Evolutionary conservation across 805 yeast genomes (phyloP).

Genomic region (Metschnikowia colocasiae): DNA sequence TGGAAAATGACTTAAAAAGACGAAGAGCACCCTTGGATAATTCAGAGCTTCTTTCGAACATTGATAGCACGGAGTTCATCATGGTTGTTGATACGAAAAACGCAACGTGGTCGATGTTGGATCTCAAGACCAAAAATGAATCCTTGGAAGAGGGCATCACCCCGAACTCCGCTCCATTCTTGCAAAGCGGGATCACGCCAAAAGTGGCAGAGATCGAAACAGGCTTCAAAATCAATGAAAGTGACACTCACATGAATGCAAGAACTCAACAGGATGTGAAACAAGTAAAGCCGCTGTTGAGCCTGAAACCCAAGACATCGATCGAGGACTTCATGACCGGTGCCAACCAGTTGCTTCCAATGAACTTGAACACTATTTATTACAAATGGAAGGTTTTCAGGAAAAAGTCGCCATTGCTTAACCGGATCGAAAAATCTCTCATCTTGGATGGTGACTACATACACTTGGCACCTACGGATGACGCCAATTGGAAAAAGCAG

Average conservation of each 20-base stretch:
- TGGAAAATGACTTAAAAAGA: neutral
- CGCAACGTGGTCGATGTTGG: slow-evolving; percentile 14
- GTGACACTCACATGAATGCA: neutral
- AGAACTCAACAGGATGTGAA: neutral
- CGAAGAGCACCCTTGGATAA: slow-evolving; percentile 8
- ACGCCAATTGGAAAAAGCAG: slow-evolving; percentile 43
- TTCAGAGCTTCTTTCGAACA: slow-evolving; percentile 8
- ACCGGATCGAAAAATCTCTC: slow-evolving; percentile 74
- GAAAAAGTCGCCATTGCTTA: slow-evolving; percentile 78
- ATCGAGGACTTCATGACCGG: slow-evolving; percentile 14
- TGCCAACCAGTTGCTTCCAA: slow-evolving; percentile 23
- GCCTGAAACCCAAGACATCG: slow-evolving; percentile 17
- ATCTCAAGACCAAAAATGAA: slow-evolving; percentile 12
- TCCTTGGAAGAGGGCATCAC: slow-evolving; percentile 25
- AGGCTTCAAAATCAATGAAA: neutral
- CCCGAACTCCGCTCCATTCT: slow-evolving; percentile 24
- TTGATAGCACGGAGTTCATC: slow-evolving; percentile 16
- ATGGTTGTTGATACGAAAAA: slow-evolving; percentile 17
- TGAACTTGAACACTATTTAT: slow-evolving; percentile 52
- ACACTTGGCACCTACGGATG: slow-evolving; percentile 83
- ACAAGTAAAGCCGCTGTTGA: neutral
- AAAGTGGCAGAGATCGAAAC: slow-evolving; percentile 8
- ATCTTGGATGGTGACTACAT: slow-evolving; percentile 94
- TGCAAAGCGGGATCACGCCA: slow-evolving; percentile 23
- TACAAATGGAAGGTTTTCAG: slow-evolving; percentile 87